Base-by-base conservation (phyloP, 371 early-diverging fungal species). In the Smittium culicis region DNA sequence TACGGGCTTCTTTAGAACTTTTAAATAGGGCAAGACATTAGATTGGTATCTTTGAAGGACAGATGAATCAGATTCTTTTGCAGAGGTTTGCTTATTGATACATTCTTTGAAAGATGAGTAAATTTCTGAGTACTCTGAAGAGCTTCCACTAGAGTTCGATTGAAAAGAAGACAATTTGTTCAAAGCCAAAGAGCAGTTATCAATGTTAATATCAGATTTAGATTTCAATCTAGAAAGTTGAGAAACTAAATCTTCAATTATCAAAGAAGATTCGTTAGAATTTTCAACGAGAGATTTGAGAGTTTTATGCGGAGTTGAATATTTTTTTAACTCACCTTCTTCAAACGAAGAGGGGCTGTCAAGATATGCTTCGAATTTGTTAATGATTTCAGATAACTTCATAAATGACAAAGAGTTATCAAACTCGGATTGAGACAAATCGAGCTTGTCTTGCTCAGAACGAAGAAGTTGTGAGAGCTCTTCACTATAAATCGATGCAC, bases 381-480 rank as follows among this genome's bases (percentile, higher is more conserved):
- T 81, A 27, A 97, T 76, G 2, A 85, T 83, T 0, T 79, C 77
- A 0, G 93, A 89, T 8, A 97, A 73, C 65, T 92, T 85, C 89
- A 96, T 85, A 56, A 88, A 92, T 35, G 87, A 85, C 17, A 97
- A 71, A 1, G 90, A 82, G 16, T 88, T 86, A 32, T 89, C 83
- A 27, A 94, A 71, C 68, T 96, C 96, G n/a, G 81, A 87, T 69
- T 94, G 87, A 2, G 94, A 89, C 16, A 85, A 70, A 61, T 89
- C 88, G 32, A 86, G 88, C 68, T 83, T 73, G 64, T 87, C 93
- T 14, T 82, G 81, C 61, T 89, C 89, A 2, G 78, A 71, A 5
- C 98, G 86, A 2, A 96, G 81, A 31, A 98, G 68, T 72, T 91
- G 89, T 17, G 92, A 92, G 76, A 93, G 93, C 71, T 96, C 94